Percentiles rank a stretch among this genome's conserved stretches.
phyloP scores from a whole-genome alignment of 2,329 filamentous ascomycete genomes.

The Botrytis fragariae region DNA sequence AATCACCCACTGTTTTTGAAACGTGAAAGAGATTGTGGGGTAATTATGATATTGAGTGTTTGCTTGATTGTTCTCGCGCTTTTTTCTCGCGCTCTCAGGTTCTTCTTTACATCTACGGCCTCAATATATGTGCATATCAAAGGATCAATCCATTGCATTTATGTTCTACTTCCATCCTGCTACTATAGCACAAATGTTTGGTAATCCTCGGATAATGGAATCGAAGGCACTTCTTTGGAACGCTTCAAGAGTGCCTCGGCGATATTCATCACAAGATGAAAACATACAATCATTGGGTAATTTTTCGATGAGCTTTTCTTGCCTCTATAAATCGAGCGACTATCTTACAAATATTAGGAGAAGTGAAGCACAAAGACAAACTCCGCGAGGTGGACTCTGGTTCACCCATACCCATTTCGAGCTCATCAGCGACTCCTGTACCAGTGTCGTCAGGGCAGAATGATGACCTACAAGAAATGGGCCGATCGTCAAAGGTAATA shows the following conservation, averaged over 20 bases:
- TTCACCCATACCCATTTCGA: neutral
- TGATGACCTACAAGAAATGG: neutral
- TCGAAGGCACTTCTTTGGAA: neutral
- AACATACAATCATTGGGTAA: neutral
- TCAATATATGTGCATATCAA: neutral
- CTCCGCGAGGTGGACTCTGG: neutral
- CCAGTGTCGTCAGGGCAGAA: neutral
- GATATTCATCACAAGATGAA: neutral
- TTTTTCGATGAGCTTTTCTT: too few relatives aligned
- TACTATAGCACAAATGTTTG: neutral
- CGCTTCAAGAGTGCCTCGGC: neutral
- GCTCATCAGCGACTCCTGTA: neutral
- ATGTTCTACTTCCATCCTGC: neutral
- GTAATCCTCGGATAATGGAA: neutral
- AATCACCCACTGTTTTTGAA: neutral
- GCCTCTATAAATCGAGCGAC: neutral
- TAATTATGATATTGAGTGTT: neutral
- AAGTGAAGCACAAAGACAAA: neutral
- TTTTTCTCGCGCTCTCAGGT: neutral
- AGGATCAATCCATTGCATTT: neutral
- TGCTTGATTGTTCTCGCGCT: neutral
- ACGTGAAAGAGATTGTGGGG: neutral
- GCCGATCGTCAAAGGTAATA: neutral
- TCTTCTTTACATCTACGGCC: neutral
- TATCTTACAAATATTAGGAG: neutral